A percentile compares a stretch with the other conserved stretches of the same genome.
Evolutionary conservation across 495 filamentous ascomycete genomes (phyloP).

Genomic region (Penicillium arizonense): DNA sequence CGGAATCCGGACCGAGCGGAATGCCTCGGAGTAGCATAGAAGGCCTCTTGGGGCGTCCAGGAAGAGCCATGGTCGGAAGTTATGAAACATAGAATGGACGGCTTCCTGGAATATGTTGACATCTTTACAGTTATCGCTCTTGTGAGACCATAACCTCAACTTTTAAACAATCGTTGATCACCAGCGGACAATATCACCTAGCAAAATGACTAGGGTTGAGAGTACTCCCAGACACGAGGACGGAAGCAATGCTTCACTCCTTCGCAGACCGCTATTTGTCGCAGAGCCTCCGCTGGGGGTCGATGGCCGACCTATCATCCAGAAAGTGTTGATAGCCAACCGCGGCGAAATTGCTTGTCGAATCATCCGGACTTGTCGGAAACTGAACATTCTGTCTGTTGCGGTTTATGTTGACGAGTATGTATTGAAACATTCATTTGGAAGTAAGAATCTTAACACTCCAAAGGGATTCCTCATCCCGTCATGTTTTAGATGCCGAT

Average conservation of each 20-base stretch:
- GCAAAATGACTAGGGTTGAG: no score
- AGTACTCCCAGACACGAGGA: no score
- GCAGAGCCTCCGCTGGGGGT: slow-evolving; percentile 9
- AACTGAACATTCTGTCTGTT: slow-evolving; percentile 42
- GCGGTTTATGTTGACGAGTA: slow-evolving; percentile 46
- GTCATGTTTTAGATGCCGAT: slow-evolving; percentile 21
- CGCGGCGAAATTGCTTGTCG: slow-evolving; percentile 55
- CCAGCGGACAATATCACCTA: background rate
- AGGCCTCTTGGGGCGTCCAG: no score
- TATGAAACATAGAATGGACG: no score
- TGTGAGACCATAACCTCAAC: no score
- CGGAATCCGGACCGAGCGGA: no score
- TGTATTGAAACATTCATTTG: background rate
- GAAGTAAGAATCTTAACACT: no score
- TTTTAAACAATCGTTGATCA: no score
- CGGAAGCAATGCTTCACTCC: slow-evolving; percentile 2
- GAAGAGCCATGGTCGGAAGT: no score
- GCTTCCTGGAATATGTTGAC: no score
- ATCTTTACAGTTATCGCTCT: no score
- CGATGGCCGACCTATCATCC: slow-evolving; percentile 15
- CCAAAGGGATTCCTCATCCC: slow-evolving; percentile 18
- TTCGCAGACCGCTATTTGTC: slow-evolving; percentile 15
- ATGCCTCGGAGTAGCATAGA: no score
- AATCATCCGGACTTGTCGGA: slow-evolving; percentile 33
- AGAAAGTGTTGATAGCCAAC: slow-evolving; percentile 36